Base-by-base conservation (phyloP, 805 yeast genomes). In the Candida vaughaniae region DNA sequence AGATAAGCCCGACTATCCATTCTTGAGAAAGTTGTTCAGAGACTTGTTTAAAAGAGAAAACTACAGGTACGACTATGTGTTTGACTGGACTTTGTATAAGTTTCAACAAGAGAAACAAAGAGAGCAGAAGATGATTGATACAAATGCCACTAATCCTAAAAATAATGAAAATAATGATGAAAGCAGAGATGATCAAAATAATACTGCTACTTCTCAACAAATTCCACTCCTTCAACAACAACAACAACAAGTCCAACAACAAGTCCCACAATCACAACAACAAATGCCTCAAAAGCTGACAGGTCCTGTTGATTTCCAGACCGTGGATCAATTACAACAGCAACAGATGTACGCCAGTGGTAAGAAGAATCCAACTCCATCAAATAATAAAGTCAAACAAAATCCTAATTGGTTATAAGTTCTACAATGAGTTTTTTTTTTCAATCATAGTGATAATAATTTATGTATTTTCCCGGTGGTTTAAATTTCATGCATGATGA, bases 1-100 rank as follows among this genome's bases (percentile, higher is more conserved):
- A 55, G 98, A 93, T 62, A 88, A 88, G 60, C 99, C 99, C 8
- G 98, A 91, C 64, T 91, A 93, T 62, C 75, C 80, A 31, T 91
- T 83, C 58, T 73, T 91, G 61, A 84, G 97, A 55, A 83, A 87
- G 59, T 71, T 91, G 40, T 85, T 91, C 66, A 80, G 96, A 55
- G 97, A 90, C 56, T 71, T 93, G 52, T 88, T 88, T 58, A 72
- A 86, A 46, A 79, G 91, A 47, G 91, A 91, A 60, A 86, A 87
- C 41, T 91, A 88, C 62, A 80, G 83, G 51, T 91, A 90, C 62
- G 98, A 91, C 65, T 91, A 89, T 62, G 80, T 93, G 16, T 91
- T 89, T 64, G 99, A 91, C 65, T 91, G 99, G 99, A 91, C 96
- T 19, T 78, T 89, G 45, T 85, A 82, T 67, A 85, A 85, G 59